Conservation (phyloP, 352 stramenopile species). For the Peronospora tabacina region DNA sequence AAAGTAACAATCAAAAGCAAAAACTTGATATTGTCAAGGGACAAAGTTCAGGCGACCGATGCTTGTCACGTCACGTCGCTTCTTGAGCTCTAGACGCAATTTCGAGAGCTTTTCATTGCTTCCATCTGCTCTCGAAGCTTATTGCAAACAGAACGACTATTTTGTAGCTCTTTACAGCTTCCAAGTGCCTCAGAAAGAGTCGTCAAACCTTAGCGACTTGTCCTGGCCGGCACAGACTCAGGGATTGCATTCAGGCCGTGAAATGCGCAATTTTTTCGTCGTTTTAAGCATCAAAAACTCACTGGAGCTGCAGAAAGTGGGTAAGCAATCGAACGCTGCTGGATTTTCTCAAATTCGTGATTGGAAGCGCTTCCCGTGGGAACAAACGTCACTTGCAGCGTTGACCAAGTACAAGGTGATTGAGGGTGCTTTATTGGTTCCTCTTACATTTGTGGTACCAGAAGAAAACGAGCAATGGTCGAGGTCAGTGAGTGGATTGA, state of each 20-base stretch:
- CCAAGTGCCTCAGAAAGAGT: conserved; percentile 18
- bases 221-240: conserved; percentile 34
- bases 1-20: too few relatives aligned
- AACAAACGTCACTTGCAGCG: conserved; percentile 22
- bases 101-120: conserved; percentile 15
- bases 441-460: conserved; percentile 36
- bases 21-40: too few relatives aligned
- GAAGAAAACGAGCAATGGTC: conserved; percentile 25
- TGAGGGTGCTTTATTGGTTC: conserved; percentile 32
- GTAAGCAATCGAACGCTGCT: conserved; percentile 24
- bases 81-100: conserved; percentile 16
- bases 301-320: conserved; percentile 1
- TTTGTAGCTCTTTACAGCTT: conserved; percentile 41
- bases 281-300: conserved; percentile 3
- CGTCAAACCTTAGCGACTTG: neutral
- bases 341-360: conserved; percentile 28
- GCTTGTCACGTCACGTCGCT: conserved; percentile 7
- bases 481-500: conserved; percentile 28
- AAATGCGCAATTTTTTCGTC: conserved; percentile 27
- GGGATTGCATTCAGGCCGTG: conserved; percentile 34
- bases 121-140: conserved; percentile 27
- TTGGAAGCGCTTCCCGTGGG: conserved; percentile 43
- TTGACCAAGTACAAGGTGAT: conserved; percentile 29
- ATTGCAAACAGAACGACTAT: conserved; percentile 33
- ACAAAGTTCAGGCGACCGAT: conserved; percentile 2